Evolutionary conservation across 441 rosid genomes (phyloP).

Genomic region (Gossypium davidsonii): DNA sequence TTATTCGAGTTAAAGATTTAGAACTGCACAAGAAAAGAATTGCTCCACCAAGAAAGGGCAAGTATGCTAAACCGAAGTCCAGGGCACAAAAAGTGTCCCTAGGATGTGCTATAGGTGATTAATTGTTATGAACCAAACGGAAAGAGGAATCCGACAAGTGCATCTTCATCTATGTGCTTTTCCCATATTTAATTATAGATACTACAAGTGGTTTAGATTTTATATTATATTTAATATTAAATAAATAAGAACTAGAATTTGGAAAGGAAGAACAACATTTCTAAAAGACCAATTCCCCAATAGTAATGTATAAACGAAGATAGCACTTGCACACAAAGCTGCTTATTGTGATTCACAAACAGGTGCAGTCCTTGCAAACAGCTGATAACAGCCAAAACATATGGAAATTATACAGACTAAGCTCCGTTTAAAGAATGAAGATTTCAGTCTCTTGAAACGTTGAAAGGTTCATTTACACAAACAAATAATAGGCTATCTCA

Average conservation of each 20-base stretch:
- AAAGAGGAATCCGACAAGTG: neutral
- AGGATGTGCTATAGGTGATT: neutral
- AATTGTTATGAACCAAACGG: neutral
- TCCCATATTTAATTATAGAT: neutral
- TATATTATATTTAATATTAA: neutral
- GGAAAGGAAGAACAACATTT: neutral
- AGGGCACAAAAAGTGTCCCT: neutral
- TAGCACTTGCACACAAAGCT: neutral
- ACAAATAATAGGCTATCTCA: neutral
- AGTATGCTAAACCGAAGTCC: neutral
- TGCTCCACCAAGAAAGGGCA: neutral
- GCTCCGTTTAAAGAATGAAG: neutral
- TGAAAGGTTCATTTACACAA: neutral
- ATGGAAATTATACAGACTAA: neutral
- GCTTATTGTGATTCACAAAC: neutral
- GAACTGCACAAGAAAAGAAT: neutral
- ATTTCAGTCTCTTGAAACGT: neutral
- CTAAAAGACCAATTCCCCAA: neutral
- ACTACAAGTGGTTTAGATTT: neutral
- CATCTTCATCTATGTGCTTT: neutral
- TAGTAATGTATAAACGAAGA: neutral
- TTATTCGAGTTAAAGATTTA: neutral
- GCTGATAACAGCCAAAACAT: neutral
- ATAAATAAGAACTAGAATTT: neutral
- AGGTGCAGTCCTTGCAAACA: neutral